Evolutionary conservation across 1,284 basidiomycete genomes (phyloP), one percentile per base, ranked within the genome.

Genomic region (Sporisorium reilianum): DNA sequence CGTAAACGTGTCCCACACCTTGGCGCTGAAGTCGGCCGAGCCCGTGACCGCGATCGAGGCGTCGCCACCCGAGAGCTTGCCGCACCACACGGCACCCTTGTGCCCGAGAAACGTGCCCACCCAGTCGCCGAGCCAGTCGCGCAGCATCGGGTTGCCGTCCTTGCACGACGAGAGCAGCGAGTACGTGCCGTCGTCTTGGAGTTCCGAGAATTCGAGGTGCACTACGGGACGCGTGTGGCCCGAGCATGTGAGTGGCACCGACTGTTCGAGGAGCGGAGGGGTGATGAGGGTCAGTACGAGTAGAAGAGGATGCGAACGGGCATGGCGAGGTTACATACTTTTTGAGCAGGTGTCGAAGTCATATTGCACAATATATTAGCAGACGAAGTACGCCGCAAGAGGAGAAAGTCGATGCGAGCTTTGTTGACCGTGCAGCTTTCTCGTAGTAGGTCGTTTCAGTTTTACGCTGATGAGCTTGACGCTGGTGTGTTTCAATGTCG

Each of bases 71-170:
- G 92, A 94, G 64, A 99, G 90, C 86, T 97, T 97, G 55, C 93
- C 93, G 65, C 92, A 91, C 96, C 97, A 99, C 6, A 99, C 97
- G 7, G 97, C 97, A 68, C 96, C 96, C 86, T 99, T 99, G 87
- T 99, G 96, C 86, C 88, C 95, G 18, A 97, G 88, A 85, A 99
- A 99, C 7, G 96, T 98, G 23, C 96, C 96, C 80, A 97, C 92
- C 96, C 96, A 99, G 86, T 99, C 96, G 28, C 96, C 96, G 54
- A 94, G 67, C 85, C 84, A 85, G 65, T 80, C 75, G 10, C 75
- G 55, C 40, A 80, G 75, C 83, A 84, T 84, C 0, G 83, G 83
- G 53, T 84, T 84, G 41, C 83, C 81, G 40, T 84, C 83, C 48
- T 84, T 84, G 78, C 83, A 84, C 28, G 76, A 79, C 2, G 79